These are phyloP conservation scores for Yamadazyma blattariae DNA, from an alignment of 1,139 yeast species.

Conservation along the genomic window DNA sequence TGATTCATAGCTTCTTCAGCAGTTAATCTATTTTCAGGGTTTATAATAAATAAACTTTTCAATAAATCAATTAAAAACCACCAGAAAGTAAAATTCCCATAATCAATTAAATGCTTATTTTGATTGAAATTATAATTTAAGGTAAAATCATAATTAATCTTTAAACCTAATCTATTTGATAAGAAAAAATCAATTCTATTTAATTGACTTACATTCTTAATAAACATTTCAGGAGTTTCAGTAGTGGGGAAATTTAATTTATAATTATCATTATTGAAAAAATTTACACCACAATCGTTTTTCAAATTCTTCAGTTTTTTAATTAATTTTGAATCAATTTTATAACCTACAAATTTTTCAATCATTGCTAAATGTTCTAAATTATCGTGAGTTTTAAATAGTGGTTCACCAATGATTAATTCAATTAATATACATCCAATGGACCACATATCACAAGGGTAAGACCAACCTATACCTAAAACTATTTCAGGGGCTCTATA, in stretches of 20 bases:
- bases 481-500: slow-evolving; percentile 98
- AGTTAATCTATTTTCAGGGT: slow-evolving; percentile 61
- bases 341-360: slow-evolving; percentile 65
- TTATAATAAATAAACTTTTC: slow-evolving; percentile 56
- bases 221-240: slow-evolving; percentile 45
- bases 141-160: slow-evolving; percentile 39
- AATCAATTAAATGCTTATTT: slow-evolving; percentile 38
- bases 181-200: slow-evolving; percentile 50
- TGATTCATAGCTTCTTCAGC: slow-evolving; percentile 73
- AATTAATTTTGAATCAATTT: slow-evolving; percentile 38
- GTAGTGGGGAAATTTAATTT: slow-evolving; percentile 32
- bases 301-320: slow-evolving; percentile 31
- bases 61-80: slow-evolving; percentile 69
- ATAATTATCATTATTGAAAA: slow-evolving; percentile 24
- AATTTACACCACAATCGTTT: slow-evolving; percentile 43
- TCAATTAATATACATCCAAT: slow-evolving; percentile 93
- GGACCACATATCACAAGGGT: slow-evolving; percentile 95
- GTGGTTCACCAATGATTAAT: slow-evolving; percentile 90
- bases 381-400: slow-evolving; percentile 93
- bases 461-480: slow-evolving; percentile 88
- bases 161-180: slow-evolving; percentile 37
- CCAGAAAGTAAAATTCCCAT: slow-evolving; percentile 69
- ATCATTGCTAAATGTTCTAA: slow-evolving; percentile 93
- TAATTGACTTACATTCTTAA: slow-evolving; percentile 51
- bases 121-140: slow-evolving; percentile 39